Percentiles rank a stretch among this genome's conserved stretches.
These are phyloP conservation scores for Phylloporus sp. DNA, from an alignment of 768 basidiomycete species.

Conservation along the genomic window DNA sequence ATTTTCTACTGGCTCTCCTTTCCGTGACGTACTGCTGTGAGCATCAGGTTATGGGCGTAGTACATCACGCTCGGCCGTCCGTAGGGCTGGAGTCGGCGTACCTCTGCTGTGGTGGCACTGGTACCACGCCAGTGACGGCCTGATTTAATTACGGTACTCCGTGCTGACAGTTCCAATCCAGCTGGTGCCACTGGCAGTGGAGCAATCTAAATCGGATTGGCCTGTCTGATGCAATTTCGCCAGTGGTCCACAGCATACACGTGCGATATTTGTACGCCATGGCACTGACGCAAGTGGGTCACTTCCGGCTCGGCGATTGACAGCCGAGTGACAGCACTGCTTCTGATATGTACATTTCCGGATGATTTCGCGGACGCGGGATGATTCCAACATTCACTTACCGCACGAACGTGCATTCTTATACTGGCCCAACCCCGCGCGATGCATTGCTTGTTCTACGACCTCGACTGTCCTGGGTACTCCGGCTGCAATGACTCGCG, in stretches of 20 bases:
- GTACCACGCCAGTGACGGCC: too few species aligned
- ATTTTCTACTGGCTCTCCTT: too few species aligned
- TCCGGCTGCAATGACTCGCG: not conserved
- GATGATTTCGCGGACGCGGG: slow-evolving; percentile 2
- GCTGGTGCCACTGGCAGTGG: not conserved
- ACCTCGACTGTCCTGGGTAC: not conserved
- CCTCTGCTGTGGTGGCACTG: too few species aligned
- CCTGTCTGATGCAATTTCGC: slow-evolving; percentile 4
- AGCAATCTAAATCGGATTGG: slow-evolving; percentile 1
- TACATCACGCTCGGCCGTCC: too few species aligned
- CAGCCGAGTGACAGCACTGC: not conserved
- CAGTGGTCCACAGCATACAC: not conserved
- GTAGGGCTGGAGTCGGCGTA: too few species aligned
- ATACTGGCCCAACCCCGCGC: slow-evolving; percentile 2
- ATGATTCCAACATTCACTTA: slow-evolving; percentile 5
- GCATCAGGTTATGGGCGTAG: too few species aligned
- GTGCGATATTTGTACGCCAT: not conserved
- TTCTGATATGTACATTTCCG: slow-evolving; percentile 2
- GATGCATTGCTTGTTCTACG: slow-evolving; percentile 8
- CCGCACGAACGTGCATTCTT: slow-evolving; percentile 25
- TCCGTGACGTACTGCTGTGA: too few species aligned
- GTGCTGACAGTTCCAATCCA: not conserved
- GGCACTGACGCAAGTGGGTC: not conserved
- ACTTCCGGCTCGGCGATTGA: not conserved
- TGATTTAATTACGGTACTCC: too few species aligned